Percentiles rank a stretch among this genome's conserved stretches.
Conservation (phyloP, 2,329 filamentous ascomycete species). For the Septoria linicola region DNA sequence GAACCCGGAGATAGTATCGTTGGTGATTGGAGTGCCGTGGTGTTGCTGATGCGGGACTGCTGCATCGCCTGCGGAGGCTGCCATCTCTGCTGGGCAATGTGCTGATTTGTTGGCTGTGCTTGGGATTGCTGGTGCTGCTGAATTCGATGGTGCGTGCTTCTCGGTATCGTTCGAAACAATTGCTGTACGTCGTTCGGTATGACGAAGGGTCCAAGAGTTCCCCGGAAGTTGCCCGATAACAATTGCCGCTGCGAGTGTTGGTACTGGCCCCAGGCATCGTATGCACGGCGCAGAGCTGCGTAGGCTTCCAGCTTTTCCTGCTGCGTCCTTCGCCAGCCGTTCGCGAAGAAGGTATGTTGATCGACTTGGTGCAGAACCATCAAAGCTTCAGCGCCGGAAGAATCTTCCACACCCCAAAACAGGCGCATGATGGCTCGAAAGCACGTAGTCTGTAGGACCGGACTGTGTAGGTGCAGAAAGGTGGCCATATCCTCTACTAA, state of each 20-base stretch:
- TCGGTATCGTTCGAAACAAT: slow-evolving; percentile 14
- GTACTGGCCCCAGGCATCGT: slow-evolving; percentile 12
- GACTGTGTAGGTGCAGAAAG: slow-evolving; percentile 52
- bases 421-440: slow-evolving; percentile 53
- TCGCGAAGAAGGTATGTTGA: slow-evolving; percentile 19
- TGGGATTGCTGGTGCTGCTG: neutral
- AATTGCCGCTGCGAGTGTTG: neutral
- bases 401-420: slow-evolving; percentile 41
- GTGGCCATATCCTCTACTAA: slow-evolving; percentile 56
- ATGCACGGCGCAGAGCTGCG: slow-evolving; percentile 15
- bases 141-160: slow-evolving; percentile 4
- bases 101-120: neutral
- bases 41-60: too few species aligned
- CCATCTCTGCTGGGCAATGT: slow-evolving; percentile 1
- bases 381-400: slow-evolving; percentile 19
- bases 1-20: too few species aligned
- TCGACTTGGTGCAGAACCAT: slow-evolving; percentile 27
- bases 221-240: neutral
- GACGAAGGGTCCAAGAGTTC: neutral
- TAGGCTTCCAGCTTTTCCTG: slow-evolving; percentile 21
- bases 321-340: slow-evolving; percentile 16
- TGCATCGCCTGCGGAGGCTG: slow-evolving; percentile 7
- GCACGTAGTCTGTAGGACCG: slow-evolving; percentile 54
- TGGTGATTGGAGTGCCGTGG: too few species aligned
- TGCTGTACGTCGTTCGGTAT: slow-evolving; percentile 9